Evolutionary conservation across 1,284 basidiomycete species (phyloP).

Genomic region (Trametes sp.): DNA sequence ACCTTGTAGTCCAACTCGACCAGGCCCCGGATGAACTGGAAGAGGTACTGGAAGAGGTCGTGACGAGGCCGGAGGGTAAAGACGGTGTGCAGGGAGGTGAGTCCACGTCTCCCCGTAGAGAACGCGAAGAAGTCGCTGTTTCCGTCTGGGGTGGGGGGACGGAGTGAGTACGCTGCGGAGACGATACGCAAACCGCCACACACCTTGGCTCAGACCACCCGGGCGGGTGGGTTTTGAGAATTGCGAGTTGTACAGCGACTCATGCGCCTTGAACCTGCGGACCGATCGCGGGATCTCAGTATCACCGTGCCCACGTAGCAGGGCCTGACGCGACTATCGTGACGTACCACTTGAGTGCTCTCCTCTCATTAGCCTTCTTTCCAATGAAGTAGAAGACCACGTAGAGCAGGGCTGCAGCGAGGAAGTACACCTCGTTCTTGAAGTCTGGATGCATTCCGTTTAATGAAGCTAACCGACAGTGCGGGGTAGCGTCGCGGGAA

Average conservation of each 20-base stretch:
- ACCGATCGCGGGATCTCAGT: conserved; percentile 1
- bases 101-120: conserved; percentile 83
- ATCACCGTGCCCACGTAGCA: conserved; percentile 8
- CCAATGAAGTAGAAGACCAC: conserved; percentile 61
- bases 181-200: conserved; percentile 7
- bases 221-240: conserved; percentile 68
- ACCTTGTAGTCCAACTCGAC: conserved; percentile 80
- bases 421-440: conserved; percentile 66
- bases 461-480: not conserved
- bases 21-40: conserved; percentile 66
- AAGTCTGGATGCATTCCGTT: conserved; percentile 55
- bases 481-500: conserved; percentile 19
- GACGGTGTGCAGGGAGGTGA: conserved; percentile 80
- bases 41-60: conserved; percentile 74
- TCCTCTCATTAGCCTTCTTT: conserved; percentile 58
- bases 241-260: conserved; percentile 63
- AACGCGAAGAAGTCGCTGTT: conserved; percentile 83
- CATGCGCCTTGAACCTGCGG: conserved; percentile 64
- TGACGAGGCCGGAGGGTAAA: conserved; percentile 84
- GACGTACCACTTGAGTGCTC: conserved; percentile 63
- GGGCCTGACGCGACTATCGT: not conserved
- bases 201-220: conserved; percentile 46
- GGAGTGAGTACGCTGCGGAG: not conserved
- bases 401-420: conserved; percentile 63
- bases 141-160: conserved; percentile 66